Percentiles rank a stretch among this genome's conserved stretches.
phyloP scores from a whole-genome alignment of 2,329 filamentous ascomycete species.

The Escovopsis weberi region DNA sequence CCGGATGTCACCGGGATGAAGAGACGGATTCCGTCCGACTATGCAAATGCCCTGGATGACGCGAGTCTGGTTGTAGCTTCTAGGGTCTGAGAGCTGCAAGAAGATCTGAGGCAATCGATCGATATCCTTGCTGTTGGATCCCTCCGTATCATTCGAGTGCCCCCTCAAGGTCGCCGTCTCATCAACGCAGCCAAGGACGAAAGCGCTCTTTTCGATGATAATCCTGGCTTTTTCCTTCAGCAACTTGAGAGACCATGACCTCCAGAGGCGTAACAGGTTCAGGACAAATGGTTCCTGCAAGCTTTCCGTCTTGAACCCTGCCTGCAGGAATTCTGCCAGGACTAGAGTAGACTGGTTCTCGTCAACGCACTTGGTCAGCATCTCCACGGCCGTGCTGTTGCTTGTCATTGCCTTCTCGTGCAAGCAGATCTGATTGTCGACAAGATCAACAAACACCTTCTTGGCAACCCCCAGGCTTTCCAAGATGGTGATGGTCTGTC shows the following conservation, averaged over 20 bases:
- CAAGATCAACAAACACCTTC: constrained; percentile 49
- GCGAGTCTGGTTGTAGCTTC: constrained; percentile 38
- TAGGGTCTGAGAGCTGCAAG: constrained; percentile 55
- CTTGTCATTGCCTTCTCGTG: constrained; percentile 58
- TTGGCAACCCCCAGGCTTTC: constrained; percentile 60
- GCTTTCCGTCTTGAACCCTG: constrained; percentile 57
- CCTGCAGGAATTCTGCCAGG: constrained; percentile 60
- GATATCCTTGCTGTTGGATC: constrained; percentile 26
- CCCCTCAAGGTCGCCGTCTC: constrained; percentile 67
- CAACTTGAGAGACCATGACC: constrained; percentile 74
- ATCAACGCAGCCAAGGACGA: constrained; percentile 77
- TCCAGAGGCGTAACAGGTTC: constrained; percentile 71
- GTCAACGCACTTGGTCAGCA: constrained; percentile 66
- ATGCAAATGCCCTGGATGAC: constrained; percentile 67
- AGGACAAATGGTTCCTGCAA: constrained; percentile 63
- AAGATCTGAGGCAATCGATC: constrained; percentile 70
- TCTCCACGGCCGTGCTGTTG: constrained; percentile 44
- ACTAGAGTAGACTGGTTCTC: constrained; percentile 66
- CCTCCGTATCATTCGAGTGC: constrained; percentile 38
- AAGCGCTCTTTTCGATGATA: constrained; percentile 66
- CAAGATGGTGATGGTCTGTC: constrained; percentile 80
- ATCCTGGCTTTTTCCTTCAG: constrained; percentile 90
- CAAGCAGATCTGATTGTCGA: constrained; percentile 50
- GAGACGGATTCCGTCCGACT: constrained; percentile 79
- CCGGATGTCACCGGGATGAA: constrained; percentile 85